Evolutionary conservation across 768 basidiomycete species (phyloP).

Genomic region (Lactarius indigo): DNA sequence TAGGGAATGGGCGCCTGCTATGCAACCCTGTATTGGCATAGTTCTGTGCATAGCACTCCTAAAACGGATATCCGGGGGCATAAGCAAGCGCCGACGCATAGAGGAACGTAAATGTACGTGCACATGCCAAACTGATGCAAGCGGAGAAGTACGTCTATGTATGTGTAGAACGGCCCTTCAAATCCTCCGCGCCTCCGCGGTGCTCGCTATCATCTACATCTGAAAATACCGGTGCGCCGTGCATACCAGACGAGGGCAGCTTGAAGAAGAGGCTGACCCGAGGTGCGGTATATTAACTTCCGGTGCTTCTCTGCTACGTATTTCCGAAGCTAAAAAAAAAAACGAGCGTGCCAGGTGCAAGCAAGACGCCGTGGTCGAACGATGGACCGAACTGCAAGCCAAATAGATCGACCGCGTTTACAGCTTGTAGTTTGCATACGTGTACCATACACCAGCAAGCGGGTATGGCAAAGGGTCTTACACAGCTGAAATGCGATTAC

Average conservation of each 20-base stretch:
- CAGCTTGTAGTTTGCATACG: background rate
- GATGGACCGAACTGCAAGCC: background rate
- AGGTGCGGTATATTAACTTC: background rate
- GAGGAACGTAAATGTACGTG: background rate
- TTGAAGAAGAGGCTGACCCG: background rate
- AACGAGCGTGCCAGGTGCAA: background rate
- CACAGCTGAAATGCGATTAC: background rate
- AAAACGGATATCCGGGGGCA: background rate
- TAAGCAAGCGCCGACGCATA: background rate
- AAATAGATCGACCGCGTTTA: constrained; percentile 1
- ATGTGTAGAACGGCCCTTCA: background rate
- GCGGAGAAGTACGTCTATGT: background rate
- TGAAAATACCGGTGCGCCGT: constrained; percentile 10
- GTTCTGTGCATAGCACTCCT: background rate
- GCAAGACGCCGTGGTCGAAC: background rate
- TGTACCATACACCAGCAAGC: background rate
- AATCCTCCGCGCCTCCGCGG: background rate
- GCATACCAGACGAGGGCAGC: background rate
- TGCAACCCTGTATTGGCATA: background rate
- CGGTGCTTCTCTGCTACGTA: background rate
- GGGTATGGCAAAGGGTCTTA: background rate
- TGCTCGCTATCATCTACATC: background rate
- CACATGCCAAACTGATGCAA: background rate
- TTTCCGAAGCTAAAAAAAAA: background rate
- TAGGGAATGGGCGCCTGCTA: constrained; percentile 4